Percentiles rank a stretch among this genome's conserved stretches.
Conservation (phyloP, 257 asterid species). For the Solanum chiquidenum region DNA sequence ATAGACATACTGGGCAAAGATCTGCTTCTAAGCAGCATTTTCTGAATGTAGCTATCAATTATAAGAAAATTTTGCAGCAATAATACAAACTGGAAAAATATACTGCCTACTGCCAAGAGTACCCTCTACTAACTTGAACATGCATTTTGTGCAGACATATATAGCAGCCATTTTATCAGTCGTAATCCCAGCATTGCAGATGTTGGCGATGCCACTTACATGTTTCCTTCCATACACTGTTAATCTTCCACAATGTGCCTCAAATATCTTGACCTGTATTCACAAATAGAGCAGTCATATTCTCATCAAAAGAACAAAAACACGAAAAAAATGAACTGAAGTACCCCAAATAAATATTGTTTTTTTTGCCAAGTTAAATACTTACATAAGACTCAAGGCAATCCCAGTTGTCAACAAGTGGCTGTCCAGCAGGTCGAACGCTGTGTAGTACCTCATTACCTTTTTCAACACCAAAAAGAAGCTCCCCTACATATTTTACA, state of each 20-base stretch:
- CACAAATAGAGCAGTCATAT: background rate
- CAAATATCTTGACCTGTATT: conserved; percentile 55
- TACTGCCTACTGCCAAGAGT: background rate
- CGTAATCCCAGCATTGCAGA: conserved; percentile 69
- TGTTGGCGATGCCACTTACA: conserved; percentile 80
- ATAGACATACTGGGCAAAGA: background rate
- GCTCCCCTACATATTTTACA: conserved; percentile 53
- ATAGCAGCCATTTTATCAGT: conserved; percentile 67
- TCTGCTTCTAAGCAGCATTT: background rate
- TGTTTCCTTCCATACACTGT: conserved; percentile 90
- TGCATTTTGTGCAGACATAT: conserved; percentile 38
- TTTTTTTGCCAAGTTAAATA: background rate
- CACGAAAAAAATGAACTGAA: background rate
- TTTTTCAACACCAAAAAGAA: conserved; percentile 66
- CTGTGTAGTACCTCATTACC: conserved; percentile 45
- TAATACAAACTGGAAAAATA: background rate
- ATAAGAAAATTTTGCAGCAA: background rate
- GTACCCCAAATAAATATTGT: background rate
- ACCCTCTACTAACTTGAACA: conserved; percentile 19
- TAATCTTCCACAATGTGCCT: conserved; percentile 65
- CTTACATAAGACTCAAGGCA: conserved; percentile 85
- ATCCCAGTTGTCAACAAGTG: conserved; percentile 12
- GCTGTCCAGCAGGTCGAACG: conserved; percentile 59
- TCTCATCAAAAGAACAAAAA: background rate
- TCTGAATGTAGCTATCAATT: background rate